Percentiles rank a stretch among this genome's conserved stretches.
phyloP scores from a whole-genome alignment of 2,329 filamentous ascomycete species.

The Aspergillus fischeri region DNA sequence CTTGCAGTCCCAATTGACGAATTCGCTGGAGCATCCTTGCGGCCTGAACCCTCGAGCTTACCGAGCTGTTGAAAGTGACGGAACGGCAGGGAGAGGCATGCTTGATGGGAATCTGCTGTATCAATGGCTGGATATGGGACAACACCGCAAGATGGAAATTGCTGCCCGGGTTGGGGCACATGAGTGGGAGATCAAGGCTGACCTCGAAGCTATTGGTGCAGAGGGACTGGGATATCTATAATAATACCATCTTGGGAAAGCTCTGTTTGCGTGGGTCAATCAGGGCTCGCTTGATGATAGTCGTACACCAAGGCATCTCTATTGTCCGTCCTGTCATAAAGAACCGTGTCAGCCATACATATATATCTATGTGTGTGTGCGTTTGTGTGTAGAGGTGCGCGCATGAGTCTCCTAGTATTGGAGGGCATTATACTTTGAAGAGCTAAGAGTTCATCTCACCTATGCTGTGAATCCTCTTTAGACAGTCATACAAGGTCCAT shows the following conservation, averaged over 20 bases:
- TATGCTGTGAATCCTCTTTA: too few species aligned
- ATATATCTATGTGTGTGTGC: too few species aligned
- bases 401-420: neutral
- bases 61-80: conserved; percentile 54
- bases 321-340: neutral
- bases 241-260: neutral
- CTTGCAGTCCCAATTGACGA: conserved; percentile 73
- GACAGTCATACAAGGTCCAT: neutral
- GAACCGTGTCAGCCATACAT: neutral
- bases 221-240: conserved; percentile 53
- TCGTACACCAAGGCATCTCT: neutral
- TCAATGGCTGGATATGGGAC: conserved; percentile 71
- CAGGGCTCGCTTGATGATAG: neutral
- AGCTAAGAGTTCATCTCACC: neutral
- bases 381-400: neutral
- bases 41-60: conserved; percentile 82
- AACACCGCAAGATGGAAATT: conserved; percentile 67
- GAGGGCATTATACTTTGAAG: neutral
- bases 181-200: conserved; percentile 63
- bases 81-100: conserved; percentile 56
- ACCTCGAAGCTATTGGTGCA: conserved; percentile 64
- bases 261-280: neutral
- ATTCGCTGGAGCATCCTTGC: conserved; percentile 69
- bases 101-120: conserved; percentile 74
- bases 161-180: conserved; percentile 67